Percentiles rank a stretch among this genome's conserved stretches.
Evolutionary conservation across 2,329 filamentous ascomycete genomes (phyloP).

Genomic region (Aspergillus eucalypticola): DNA sequence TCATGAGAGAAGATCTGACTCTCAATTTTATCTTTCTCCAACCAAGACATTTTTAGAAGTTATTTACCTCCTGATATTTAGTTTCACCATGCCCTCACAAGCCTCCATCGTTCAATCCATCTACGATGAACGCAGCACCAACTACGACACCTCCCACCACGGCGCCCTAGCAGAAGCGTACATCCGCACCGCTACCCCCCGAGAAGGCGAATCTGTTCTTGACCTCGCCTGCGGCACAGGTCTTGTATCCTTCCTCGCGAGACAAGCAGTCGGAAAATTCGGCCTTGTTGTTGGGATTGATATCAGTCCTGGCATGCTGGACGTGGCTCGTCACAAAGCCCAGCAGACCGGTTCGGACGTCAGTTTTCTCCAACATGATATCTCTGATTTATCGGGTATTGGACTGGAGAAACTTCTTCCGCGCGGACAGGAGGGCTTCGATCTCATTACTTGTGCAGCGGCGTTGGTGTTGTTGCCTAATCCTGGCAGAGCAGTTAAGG

Average conservation of each 20-base stretch:
- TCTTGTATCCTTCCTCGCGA: conserved; percentile 1
- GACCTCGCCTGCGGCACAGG: conserved; percentile 11
- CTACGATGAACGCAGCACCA: conserved; percentile 7
- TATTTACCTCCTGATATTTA: neutral
- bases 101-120: conserved; percentile 1
- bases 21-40: no score
- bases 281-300: conserved; percentile 5
- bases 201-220: neutral
- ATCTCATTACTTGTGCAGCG: conserved; percentile 10
- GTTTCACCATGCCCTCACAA: neutral
- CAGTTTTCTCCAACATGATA: conserved; percentile 7
- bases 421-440: neutral
- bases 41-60: no score
- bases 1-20: no score
- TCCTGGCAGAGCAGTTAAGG: neutral
- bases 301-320: conserved; percentile 9
- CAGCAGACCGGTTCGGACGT: neutral
- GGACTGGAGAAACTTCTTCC: neutral
- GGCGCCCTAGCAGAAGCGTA: conserved; percentile 7
- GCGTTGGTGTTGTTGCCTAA: conserved; percentile 8
- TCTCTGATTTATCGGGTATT: neutral
- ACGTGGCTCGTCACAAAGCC: conserved; percentile 4
- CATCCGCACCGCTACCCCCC: neutral
- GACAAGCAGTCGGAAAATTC: neutral
- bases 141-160: conserved; percentile 9